Base-by-base conservation (phyloP, 2,329 filamentous ascomycete species). In the Colletotrichum nymphaeae region DNA sequence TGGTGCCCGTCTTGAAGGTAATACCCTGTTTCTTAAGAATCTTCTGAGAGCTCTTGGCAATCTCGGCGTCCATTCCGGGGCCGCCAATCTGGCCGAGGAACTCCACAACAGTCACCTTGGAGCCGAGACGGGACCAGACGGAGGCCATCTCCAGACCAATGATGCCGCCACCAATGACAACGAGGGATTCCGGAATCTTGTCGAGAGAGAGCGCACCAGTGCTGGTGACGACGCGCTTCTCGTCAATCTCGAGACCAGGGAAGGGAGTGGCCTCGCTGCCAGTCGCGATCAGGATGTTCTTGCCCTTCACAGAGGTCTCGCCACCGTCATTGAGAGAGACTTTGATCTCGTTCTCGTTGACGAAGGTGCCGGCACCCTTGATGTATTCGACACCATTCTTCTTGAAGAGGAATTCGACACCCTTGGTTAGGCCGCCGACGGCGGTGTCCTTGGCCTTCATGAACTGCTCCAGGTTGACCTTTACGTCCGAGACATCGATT, bases 341-440 rank as follows among this genome's bases (percentile, higher is more conserved):
- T 85, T 95, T 95, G 85, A 99, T 86, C 79, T 97, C 96, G 86
- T 98, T 91, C 86, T 97, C 94, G 83, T 94, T 94, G 79, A 93
- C 89, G 82, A 98, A 97, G 59, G 94, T 89, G 78, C 93, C 96
- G 64, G 94, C 92, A 78, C 97, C 97, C 89, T 98, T 98, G 87
- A 98, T 90, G 86, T 98, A 99, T 83, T 98, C 95, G 77, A 98
- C 97, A 76, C 95, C 94, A 87, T 99, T 99, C 91, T 99, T 98
- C 92, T 98, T 98, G 87, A 99, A 93, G 76, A 99, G 89, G 83
- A 96, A 99, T 86, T 99, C 97, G 77, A 99, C 94, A 83, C 97
- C 97, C 89, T 98, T 98, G 77, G 97, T 99, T 77, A 99, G 87
- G 63, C 95, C 92, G 53, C 87, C 85, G 75, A 99, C 97, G 65